Evolutionary conservation across 1,284 basidiomycete genomes (phyloP), one percentile per base, ranked within the genome.

Genomic region (Neonothopanus nambi): DNA sequence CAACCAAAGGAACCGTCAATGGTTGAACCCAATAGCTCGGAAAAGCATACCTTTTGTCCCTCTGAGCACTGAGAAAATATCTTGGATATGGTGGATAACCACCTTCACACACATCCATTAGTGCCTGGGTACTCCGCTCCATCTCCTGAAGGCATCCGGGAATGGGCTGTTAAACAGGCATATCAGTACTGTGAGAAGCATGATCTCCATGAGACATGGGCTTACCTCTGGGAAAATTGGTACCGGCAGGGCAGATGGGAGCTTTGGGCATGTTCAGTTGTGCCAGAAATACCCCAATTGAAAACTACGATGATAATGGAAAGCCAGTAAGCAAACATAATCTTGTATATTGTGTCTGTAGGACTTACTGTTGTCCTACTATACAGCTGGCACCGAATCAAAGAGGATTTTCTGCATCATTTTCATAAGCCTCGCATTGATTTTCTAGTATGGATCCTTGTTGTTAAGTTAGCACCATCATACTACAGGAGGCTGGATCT

Each of bases 171-270:
- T 1, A 52, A 55, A 30, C 53, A 66, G 43, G 62, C 63, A 39
- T 70, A 70, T 55, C 44, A 54, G 2, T 69, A 60, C 52, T 71
- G 68, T 54, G 43, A 46, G 3, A 41, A 59, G 8, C 39, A 69
- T 49, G 58, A 68, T 26, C 51, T 70, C 1, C 61, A 21, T 1
- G 65, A 67, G 28, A 17, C 57, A 0, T 69, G 67, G 67, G 65
- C 67, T 3, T 67, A 70, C 48, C 55, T 69, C 1, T 69, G 68
- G 68, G 66, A 66, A 48, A 68, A 68, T 42, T 67, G 68, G 66
- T 67, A 67, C 50, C 49, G 64, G 2, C 40, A 23, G 3, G 61
- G 53, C 11, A 57, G 63, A 6, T 70, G 68, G 68, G 59, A 65
- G 39, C 59, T 58, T 13, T 59, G 57, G 57, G 54, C 57, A 5